A percentile compares a stretch with the other conserved stretches of the same genome.
Conservation (phyloP, 768 basidiomycete species). For the Agrocybe pediades region DNA sequence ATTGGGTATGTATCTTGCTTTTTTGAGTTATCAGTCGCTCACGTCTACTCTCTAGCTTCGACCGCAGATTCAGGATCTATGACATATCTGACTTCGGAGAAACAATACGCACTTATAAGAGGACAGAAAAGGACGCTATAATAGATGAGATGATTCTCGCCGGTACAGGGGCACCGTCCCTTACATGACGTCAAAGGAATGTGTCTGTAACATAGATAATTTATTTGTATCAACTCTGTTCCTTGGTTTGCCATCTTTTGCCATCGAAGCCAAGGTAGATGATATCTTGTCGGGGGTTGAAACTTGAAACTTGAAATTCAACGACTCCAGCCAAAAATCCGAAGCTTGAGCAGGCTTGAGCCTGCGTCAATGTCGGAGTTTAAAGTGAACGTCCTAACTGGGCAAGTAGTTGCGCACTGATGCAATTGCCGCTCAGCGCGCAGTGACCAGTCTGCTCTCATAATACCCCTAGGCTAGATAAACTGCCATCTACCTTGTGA, state of each 20-base stretch:
- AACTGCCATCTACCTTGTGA: neutral
- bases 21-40: constrained; percentile 6
- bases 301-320: too few relatives aligned
- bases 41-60: constrained; percentile 56
- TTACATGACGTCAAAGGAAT: constrained; percentile 8
- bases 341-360: too few relatives aligned
- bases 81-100: constrained; percentile 90
- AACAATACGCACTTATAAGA: constrained; percentile 87
- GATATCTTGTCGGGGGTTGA: too few relatives aligned
- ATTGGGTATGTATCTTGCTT: constrained; percentile 55
- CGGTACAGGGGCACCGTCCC: constrained; percentile 48
- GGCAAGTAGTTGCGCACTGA: neutral
- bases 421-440: too few relatives aligned
- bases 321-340: too few relatives aligned
- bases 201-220: constrained; percentile 1
- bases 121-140: constrained; percentile 69
- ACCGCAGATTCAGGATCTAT: constrained; percentile 89
- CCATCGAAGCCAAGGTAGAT: too few relatives aligned
- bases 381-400: neutral
- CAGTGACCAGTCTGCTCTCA: neutral
- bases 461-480: neutral
- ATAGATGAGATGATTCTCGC: constrained; percentile 65
- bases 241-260: too few relatives aligned
- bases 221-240: neutral
- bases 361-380: neutral